A percentile compares a stretch with the other conserved stretches of the same genome.
phyloP scores from a whole-genome alignment of 768 basidiomycete species.

The Lentinus brumalis region DNA sequence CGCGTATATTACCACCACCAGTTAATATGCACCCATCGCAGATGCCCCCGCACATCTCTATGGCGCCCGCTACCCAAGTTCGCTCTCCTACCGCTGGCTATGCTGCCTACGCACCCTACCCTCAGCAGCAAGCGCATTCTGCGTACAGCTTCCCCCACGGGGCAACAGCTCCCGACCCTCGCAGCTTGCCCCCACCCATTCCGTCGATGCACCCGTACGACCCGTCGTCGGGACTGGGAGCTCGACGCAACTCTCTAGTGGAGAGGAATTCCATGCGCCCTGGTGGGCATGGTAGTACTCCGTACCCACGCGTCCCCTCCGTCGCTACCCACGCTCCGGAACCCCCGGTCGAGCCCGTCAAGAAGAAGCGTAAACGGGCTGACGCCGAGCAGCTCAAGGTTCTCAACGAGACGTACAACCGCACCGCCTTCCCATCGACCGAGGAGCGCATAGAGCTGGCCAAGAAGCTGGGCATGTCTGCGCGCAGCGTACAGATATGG shows the following conservation, averaged over 20 bases:
- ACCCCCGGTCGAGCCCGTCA: constrained; percentile 51
- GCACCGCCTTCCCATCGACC: constrained; percentile 87
- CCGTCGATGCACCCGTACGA: constrained; percentile 18
- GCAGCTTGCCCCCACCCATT: constrained; percentile 29
- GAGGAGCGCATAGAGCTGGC: constrained; percentile 81
- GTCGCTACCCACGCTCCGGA: constrained; percentile 23
- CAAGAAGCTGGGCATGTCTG: constrained; percentile 78
- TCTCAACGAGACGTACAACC: constrained; percentile 75
- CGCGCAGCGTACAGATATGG: constrained; percentile 88
- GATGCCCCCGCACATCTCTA: constrained; percentile 22
- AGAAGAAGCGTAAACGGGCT: constrained; percentile 87
- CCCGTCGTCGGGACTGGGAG: constrained; percentile 18
- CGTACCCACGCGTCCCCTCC: constrained; percentile 49
- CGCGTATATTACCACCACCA: constrained; percentile 64
- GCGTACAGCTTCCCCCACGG: constrained; percentile 30
- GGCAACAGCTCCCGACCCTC: constrained; percentile 37
- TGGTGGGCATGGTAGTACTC: constrained; percentile 44
- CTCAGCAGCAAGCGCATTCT: constrained; percentile 35
- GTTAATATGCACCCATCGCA: constrained; percentile 34
- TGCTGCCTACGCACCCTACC: constrained; percentile 54
- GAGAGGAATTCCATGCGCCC: constrained; percentile 25
- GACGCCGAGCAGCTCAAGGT: constrained; percentile 79
- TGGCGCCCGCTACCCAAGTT: constrained; percentile 36
- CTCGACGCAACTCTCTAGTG: constrained; percentile 39
- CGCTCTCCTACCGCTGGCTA: constrained; percentile 70